A percentile compares a stretch with the other conserved stretches of the same genome.
Conservation (phyloP, 2,329 filamentous ascomycete species). For the Pseudopyrenochaeta lycopersici region DNA sequence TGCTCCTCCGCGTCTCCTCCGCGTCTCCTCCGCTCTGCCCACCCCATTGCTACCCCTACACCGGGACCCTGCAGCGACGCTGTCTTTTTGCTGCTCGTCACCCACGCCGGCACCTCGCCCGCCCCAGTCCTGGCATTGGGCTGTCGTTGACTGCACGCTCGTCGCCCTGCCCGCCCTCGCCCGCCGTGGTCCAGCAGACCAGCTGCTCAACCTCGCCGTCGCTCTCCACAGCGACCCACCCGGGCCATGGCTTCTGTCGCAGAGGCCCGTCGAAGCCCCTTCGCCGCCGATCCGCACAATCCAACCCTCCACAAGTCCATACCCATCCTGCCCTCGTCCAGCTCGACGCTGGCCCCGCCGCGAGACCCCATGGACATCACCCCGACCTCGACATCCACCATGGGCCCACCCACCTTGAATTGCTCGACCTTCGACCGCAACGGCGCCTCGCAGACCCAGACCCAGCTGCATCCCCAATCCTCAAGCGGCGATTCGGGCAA, state of each 20-base stretch:
- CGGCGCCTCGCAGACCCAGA: conserved; percentile 26
- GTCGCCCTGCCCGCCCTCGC: neutral
- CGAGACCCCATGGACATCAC: conserved; percentile 66
- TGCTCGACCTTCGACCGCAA: conserved; percentile 60
- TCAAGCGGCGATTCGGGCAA: conserved; percentile 41
- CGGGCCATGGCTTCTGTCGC: conserved; percentile 55
- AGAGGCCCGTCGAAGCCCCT: conserved; percentile 57
- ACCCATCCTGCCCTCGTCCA: conserved; percentile 60
- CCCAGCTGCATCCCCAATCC: conserved; percentile 21
- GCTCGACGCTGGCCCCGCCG: conserved; percentile 53
- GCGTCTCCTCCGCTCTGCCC: conserved; percentile 14
- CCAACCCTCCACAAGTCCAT: conserved; percentile 60
- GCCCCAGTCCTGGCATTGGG: neutral
- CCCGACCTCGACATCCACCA: conserved; percentile 54
- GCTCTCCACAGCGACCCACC: conserved; percentile 12
- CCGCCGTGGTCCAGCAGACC: conserved; percentile 19
- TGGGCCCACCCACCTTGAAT: conserved; percentile 59
- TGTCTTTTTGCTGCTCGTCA: conserved; percentile 4
- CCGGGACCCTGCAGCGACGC: conserved; percentile 17
- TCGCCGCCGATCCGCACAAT: conserved; percentile 53
- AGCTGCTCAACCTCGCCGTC: conserved; percentile 19
- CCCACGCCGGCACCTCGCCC: conserved; percentile 4
- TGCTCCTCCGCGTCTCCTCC: conserved; percentile 22
- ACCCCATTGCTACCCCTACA: conserved; percentile 5
- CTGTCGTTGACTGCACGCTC: neutral